phyloP scores from a whole-genome alignment of 208 protist species.

The Trypanosoma lewisi region DNA sequence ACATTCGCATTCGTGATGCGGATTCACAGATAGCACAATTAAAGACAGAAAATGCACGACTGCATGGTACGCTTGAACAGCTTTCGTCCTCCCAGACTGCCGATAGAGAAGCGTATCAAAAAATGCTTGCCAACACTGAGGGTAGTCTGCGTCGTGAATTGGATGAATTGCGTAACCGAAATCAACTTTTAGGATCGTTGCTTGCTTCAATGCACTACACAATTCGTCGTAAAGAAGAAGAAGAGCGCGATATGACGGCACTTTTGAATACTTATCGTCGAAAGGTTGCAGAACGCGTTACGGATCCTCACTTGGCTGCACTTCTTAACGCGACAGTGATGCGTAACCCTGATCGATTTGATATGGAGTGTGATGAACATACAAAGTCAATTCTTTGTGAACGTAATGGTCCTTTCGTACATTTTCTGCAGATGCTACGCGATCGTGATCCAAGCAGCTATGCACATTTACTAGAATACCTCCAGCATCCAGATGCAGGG shows the following conservation, averaged over 20 bases:
- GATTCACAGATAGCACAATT: conserved; percentile 41
- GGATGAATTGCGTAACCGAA: conserved; percentile 40
- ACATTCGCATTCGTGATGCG: conserved; percentile 61
- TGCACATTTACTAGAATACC: conserved; percentile 60
- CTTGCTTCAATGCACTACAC: conserved; percentile 81
- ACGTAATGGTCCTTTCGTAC: conserved; percentile 62
- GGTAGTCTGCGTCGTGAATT: conserved; percentile 28
- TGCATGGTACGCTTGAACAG: conserved; percentile 42
- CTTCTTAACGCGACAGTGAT: conserved; percentile 69
- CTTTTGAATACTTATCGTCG: conserved; percentile 73
- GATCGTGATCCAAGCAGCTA: conserved; percentile 54
- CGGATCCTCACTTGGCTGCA: conserved; percentile 57
- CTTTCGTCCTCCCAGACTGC: conserved; percentile 12
- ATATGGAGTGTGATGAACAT: conserved; percentile 58
- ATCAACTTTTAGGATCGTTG: conserved; percentile 45
- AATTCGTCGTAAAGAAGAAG: conserved; percentile 72
- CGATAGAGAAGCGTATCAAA: conserved; percentile 32
- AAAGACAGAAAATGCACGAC: conserved; percentile 52
- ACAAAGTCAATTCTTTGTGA: conserved; percentile 55
- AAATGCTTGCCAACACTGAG: conserved; percentile 25
- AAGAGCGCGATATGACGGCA: conserved; percentile 66
- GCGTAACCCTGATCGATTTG: conserved; percentile 68
- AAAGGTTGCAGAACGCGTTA: conserved; percentile 56
- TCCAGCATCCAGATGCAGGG: conserved; percentile 41
- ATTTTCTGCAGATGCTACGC: conserved; percentile 63